phyloP scores from a whole-genome alignment of 257 asterid genomes.

The Fraxinus quadrangulata region DNA sequence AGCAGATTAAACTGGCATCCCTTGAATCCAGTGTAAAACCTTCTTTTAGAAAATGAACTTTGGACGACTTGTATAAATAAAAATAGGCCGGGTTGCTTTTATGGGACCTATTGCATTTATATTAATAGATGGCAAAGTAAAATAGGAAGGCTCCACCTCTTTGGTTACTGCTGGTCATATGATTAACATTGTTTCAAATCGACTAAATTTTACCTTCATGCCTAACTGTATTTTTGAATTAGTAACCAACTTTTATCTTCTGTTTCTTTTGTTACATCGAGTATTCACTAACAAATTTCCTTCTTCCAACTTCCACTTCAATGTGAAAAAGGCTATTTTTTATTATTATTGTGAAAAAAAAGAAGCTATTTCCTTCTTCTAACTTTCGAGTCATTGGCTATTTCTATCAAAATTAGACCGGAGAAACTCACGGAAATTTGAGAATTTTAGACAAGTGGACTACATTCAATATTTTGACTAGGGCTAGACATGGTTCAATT shows the following conservation, averaged over 20 bases:
- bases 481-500: too few relatives aligned
- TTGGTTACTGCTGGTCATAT: neutral
- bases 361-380: too few relatives aligned
- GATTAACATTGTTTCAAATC: too few relatives aligned
- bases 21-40: neutral
- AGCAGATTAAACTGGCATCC: neutral
- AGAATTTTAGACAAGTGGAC: neutral
- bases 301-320: neutral
- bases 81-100: neutral
- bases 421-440: neutral
- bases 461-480: neutral
- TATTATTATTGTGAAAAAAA: too few relatives aligned
- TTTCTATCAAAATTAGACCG: neutral
- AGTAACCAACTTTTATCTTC: neutral
- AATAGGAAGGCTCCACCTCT: too few relatives aligned
- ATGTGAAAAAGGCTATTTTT: neutral
- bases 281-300: neutral
- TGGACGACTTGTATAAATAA: too few relatives aligned
- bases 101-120: too few relatives aligned
- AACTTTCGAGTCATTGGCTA: too few relatives aligned
- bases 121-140: too few relatives aligned
- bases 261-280: neutral
- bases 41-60: neutral
- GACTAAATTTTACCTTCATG: neutral
- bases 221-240: neutral